Conservation (phyloP, 1,139 yeast genomes). For the Schwanniomyces etchellsii region DNA sequence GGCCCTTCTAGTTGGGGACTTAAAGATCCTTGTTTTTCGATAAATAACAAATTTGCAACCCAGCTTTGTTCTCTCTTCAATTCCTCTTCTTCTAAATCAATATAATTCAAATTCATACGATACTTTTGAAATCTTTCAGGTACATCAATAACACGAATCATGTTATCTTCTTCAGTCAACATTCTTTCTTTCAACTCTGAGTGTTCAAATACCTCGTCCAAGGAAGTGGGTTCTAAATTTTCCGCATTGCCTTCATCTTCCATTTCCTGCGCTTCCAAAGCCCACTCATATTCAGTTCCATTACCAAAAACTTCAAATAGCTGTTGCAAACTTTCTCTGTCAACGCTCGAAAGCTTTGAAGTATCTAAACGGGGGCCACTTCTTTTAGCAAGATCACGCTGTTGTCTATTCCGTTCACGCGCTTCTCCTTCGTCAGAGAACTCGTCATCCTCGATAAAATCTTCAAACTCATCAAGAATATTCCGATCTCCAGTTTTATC, state of each 20-base stretch:
- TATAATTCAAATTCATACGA: constrained; percentile 58
- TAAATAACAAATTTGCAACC: constrained; percentile 56
- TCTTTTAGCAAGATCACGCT: constrained; percentile 36
- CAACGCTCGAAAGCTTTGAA: constrained; percentile 69
- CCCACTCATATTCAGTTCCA: constrained; percentile 98
- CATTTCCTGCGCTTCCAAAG: constrained; percentile 83
- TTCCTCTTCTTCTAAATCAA: constrained; percentile 64
- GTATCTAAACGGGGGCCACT: constrained; percentile 42
- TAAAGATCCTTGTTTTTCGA: constrained; percentile 41
- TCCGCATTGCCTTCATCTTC: constrained; percentile 54
- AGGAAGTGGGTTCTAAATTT: constrained; percentile 51
- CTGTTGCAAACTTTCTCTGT: constrained; percentile 89
- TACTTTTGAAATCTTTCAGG: constrained; percentile 89
- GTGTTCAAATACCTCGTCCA: constrained; percentile 91
- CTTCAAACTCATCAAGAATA: constrained; percentile 81
- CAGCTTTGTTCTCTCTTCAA: constrained; percentile 70
- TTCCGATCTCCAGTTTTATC: constrained; percentile 35
- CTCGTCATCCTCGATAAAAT: constrained; percentile 95
- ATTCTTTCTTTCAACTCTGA: constrained; percentile 86
- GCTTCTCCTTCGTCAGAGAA: constrained; percentile 83
- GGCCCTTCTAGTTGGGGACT: constrained; percentile 47
- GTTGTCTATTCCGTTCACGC: constrained; percentile 24
- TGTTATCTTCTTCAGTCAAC: constrained; percentile 89
- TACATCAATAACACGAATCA: constrained; percentile 77
- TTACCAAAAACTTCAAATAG: constrained; percentile 94